Percentiles rank a stretch among this genome's conserved stretches.
phyloP scores from a whole-genome alignment of 2,329 filamentous ascomycete genomes.

The Aphanocladium album region DNA sequence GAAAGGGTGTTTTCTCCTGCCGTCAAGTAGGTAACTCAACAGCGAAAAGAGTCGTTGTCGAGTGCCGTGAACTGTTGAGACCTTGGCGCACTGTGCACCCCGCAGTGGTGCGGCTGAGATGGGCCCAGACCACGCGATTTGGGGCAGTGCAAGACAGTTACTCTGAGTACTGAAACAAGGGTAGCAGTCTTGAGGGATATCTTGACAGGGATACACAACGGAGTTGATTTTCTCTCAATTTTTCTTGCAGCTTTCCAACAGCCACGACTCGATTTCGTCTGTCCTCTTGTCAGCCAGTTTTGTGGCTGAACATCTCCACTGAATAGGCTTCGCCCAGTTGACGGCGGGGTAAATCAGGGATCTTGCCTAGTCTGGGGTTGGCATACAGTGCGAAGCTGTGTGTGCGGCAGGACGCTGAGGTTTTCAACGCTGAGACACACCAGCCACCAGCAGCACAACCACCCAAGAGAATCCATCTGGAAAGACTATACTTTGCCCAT shows the following conservation, averaged over 20 bases:
- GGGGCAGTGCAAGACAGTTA: not conserved
- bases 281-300: too few species aligned
- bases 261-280: too few species aligned
- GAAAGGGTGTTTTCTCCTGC: not conserved
- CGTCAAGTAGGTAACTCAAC: too few species aligned
- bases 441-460: not conserved
- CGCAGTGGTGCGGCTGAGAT: not conserved
- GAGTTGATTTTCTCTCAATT: not conserved
- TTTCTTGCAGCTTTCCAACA: not conserved
- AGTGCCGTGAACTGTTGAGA: not conserved
- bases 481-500: not conserved
- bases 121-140: not conserved
- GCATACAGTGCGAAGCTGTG: not conserved
- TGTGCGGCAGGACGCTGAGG: not conserved
- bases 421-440: not conserved
- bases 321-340: not conserved
- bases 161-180: not conserved
- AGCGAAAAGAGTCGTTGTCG: too few species aligned
- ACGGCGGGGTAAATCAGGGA: not conserved
- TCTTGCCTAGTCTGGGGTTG: not conserved
- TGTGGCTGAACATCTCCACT: not conserved
- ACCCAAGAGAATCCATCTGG: not conserved
- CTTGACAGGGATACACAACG: too few species aligned
- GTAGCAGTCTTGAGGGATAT: too few species aligned
- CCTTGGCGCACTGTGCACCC: not conserved